Conservation (phyloP, 495 filamentous ascomycete genomes). For the Hypoxylon fragiforme region DNA sequence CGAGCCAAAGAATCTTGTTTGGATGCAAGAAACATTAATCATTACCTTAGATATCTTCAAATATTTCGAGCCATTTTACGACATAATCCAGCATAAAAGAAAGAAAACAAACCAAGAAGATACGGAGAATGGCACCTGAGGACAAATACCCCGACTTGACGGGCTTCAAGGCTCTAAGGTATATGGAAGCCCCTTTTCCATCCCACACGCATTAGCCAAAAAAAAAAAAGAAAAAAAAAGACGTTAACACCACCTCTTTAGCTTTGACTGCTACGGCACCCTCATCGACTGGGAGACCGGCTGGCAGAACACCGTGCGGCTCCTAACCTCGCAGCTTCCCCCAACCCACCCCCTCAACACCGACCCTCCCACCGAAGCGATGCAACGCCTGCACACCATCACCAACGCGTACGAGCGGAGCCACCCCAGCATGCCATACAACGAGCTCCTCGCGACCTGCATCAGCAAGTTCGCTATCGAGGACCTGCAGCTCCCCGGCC, state of each 20-base stretch:
- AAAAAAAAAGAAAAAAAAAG: too few relatives aligned
- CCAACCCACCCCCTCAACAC: conserved; percentile 47
- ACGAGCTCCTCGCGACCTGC: conserved; percentile 55
- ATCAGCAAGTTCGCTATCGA: conserved; percentile 51
- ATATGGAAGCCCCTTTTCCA: neutral
- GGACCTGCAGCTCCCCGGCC: conserved; percentile 43
- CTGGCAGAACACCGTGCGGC: conserved; percentile 36
- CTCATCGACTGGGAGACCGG: conserved; percentile 74
- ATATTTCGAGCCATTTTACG: too few relatives aligned
- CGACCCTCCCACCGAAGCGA: conserved; percentile 34
- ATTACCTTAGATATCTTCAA: too few relatives aligned
- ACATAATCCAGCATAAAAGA: too few relatives aligned
- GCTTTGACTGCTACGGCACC: conserved; percentile 84
- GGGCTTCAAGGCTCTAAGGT: conserved; percentile 39
- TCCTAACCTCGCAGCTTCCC: conserved; percentile 48
- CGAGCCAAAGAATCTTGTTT: neutral
- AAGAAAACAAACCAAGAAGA: too few relatives aligned
- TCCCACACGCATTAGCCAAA: neutral
- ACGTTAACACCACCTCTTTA: conserved; percentile 48
- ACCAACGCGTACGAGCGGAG: conserved; percentile 45
- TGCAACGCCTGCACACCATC: conserved; percentile 40
- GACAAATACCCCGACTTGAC: conserved; percentile 35
- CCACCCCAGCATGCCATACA: conserved; percentile 61
- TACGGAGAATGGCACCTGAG: conserved; percentile 23
- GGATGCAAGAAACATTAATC: neutral